Percentiles rank a stretch among this genome's conserved stretches.
Evolutionary conservation across 2,329 filamentous ascomycete species (phyloP).

Genomic region (Aspergillus cejpii): DNA sequence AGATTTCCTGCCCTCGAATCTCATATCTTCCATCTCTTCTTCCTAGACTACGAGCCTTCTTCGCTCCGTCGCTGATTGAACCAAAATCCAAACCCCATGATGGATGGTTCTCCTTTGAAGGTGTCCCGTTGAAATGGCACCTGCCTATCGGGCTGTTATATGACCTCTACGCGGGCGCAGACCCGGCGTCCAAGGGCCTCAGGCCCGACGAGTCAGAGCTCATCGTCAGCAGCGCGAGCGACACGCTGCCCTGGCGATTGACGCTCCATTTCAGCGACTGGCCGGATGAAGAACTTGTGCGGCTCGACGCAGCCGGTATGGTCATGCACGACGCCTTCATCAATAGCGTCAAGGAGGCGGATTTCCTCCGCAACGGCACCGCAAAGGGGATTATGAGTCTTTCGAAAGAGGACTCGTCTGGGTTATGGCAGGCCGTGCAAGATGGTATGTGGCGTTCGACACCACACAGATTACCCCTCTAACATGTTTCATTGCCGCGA

Average conservation of each 20-base stretch:
- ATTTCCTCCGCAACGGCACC: conserved; percentile 80
- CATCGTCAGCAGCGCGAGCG: conserved; percentile 11
- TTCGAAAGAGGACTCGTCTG: conserved; percentile 73
- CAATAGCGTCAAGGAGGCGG: conserved; percentile 70
- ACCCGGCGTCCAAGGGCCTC: conserved; percentile 32
- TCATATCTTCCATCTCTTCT: conserved; percentile 64
- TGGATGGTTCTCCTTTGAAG: conserved; percentile 61
- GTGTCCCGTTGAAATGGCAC: conserved; percentile 65
- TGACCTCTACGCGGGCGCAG: conserved; percentile 59
- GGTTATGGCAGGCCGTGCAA: conserved; percentile 73
- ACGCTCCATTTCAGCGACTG: conserved; percentile 56
- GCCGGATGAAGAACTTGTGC: conserved; percentile 53
- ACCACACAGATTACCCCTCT: background rate
- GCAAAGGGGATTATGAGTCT: conserved; percentile 86
- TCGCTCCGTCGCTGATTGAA: conserved; percentile 52
- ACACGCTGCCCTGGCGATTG: conserved; percentile 55
- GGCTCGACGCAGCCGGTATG: conserved; percentile 49
- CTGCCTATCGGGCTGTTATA: conserved; percentile 63
- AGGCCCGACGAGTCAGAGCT: conserved; percentile 18
- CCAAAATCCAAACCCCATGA: conserved; percentile 47
- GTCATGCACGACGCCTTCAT: conserved; percentile 60
- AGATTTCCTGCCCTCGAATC: conserved; percentile 58
- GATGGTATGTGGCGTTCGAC: conserved; percentile 49
- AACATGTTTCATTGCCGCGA: background rate
- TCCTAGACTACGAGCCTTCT: conserved; percentile 57